Conservation (phyloP, 1,139 yeast species). For the Arxiozyma heterogenica region DNA sequence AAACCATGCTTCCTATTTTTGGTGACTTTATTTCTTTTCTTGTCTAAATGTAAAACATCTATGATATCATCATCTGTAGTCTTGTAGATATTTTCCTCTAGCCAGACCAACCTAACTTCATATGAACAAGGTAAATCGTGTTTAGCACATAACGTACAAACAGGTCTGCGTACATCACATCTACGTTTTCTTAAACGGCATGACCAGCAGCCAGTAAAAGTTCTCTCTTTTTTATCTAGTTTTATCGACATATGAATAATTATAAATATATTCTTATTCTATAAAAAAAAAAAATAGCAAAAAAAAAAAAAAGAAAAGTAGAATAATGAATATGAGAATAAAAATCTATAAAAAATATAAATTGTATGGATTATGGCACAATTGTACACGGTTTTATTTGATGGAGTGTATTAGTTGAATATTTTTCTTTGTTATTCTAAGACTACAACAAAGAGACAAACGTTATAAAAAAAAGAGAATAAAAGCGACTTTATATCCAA, state of each 20-base stretch:
- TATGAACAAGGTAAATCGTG: constrained; percentile 22
- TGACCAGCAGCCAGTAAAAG: constrained; percentile 29
- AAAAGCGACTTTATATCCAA: no score
- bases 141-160: constrained; percentile 20
- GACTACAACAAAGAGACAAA: no score
- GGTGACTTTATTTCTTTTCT: neutral
- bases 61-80: neutral
- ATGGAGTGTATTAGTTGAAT: no score
- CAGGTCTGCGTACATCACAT: constrained; percentile 23
- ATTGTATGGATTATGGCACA: no score
- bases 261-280: no score
- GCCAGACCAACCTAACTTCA: constrained; percentile 26
- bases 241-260: neutral
- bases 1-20: constrained; percentile 4
- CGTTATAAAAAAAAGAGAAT: no score
- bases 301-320: no score
- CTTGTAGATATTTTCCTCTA: constrained; percentile 16
- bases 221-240: constrained; percentile 11
- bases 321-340: no score
- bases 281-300: no score
- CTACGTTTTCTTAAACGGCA: constrained; percentile 26
- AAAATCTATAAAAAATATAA: no score
- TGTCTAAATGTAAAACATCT: neutral
- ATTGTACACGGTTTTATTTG: no score
- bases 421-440: no score